Base-by-base conservation (phyloP, 1,284 basidiomycete genomes). In the Malassezia sympodialis region DNA sequence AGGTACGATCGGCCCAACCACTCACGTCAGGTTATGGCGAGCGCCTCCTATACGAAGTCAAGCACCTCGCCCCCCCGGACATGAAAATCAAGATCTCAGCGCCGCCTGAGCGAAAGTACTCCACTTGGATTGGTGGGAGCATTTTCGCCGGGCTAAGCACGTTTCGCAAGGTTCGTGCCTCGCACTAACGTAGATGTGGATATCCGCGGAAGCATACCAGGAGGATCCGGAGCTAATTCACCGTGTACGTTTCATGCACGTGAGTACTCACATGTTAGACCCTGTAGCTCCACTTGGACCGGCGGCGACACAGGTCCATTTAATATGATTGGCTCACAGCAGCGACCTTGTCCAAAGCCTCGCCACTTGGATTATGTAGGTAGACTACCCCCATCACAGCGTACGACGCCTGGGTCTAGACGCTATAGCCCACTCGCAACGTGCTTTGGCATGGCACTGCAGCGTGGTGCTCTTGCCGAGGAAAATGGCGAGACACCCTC, bases 51-150 rank as follows among this genome's bases (percentile, higher is more conserved):
- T 87, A 88, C 68, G 94, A 98, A 77, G 86, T 94, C 49, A 96
- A 96, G 80, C 90, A 88, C 77, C 79, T 96, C 43, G 88, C 90
- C n/a, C 77, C 96, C 63, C 90, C 94, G 71, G 94, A 98, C 66
- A 84, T 93, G 72, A 96, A 96, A 80, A 90, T 99, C 77, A 96
- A 96, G 79, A 98, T 99, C 69, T 96, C 90, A 67, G 94, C 94
- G 12, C 94, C 94, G 27, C 94, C 94, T n/a, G 94, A 99, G 77
- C 84, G 94, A 61, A 99, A 98, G 78, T 99, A 98, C 77, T 91
- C 90, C 17, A 98, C 93, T 23, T 99, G 94, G 94, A 98, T 99
- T 67, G 94, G 94, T 49, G 93, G 93, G 4, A 67, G 63, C 45
- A 76, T 76, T 48, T 78, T 96, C 51, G 93, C 93, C 42, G 91